These are phyloP conservation scores for Metschnikowia rubicola DNA, from an alignment of 805 yeast genomes.

Conservation along the genomic window DNA sequence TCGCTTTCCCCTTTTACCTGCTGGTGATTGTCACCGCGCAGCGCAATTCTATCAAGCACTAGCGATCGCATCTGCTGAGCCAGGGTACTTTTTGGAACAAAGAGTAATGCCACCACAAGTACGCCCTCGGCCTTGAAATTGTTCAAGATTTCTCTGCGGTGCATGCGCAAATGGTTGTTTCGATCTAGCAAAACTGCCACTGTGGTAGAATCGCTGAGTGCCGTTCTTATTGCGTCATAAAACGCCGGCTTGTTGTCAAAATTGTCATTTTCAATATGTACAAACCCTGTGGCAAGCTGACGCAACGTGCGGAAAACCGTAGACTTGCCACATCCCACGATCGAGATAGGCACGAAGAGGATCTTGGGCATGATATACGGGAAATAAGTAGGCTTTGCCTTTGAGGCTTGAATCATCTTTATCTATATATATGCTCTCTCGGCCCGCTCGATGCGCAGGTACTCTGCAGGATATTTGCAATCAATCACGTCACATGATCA, in stretches of 20 bases:
- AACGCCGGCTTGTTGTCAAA: conserved; percentile 47
- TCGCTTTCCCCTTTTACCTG: conserved; percentile 60
- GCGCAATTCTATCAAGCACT: conserved; percentile 56
- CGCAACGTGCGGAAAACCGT: conserved; percentile 65
- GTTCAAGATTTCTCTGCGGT: conserved; percentile 63
- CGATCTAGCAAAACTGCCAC: conserved; percentile 72
- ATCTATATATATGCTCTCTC: background rate
- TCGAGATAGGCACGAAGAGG: conserved; percentile 77
- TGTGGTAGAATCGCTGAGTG: conserved; percentile 20
- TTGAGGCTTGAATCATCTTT: background rate
- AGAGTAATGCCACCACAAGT: conserved; percentile 66
- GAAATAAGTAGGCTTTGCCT: too few species aligned
- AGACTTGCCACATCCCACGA: conserved; percentile 94
- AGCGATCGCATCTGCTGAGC: conserved; percentile 41
- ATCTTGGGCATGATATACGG: conserved; percentile 37
- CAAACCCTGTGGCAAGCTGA: conserved; percentile 56
- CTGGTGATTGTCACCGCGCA: conserved; percentile 87
- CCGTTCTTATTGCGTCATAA: conserved; percentile 43
- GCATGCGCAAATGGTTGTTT: conserved; percentile 72
- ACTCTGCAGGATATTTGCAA: conserved; percentile 1
- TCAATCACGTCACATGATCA: background rate
- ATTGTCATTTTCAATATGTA: conserved; percentile 79
- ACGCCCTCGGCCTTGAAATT: conserved; percentile 44
- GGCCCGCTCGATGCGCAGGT: background rate
- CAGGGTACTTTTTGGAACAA: conserved; percentile 39